A percentile compares a stretch with the other conserved stretches of the same genome.
Conservation (phyloP, 1,139 yeast genomes). For the Taphrina populina region DNA sequence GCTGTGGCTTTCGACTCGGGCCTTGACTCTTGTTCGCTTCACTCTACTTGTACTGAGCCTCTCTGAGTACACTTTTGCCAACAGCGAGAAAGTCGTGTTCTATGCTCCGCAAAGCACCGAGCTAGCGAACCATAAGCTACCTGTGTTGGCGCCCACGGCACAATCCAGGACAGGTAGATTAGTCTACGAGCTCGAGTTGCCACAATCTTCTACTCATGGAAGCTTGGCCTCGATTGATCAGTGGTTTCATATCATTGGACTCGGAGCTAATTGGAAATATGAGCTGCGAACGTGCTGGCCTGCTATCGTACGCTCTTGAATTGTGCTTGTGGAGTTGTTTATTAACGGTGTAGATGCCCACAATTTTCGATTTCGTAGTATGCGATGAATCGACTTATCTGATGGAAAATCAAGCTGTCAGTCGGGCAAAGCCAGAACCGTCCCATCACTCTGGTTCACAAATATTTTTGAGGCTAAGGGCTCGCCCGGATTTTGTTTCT, state of each 20-base stretch:
- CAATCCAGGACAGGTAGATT: conserved; percentile 8
- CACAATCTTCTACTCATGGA: not conserved
- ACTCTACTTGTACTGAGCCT: too few species aligned
- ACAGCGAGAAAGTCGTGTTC: conserved; percentile 24
- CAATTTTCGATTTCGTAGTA: conserved; percentile 1
- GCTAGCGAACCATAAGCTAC: not conserved
- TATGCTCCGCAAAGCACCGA: conserved; percentile 1
- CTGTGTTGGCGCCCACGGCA: not conserved
- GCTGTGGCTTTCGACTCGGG: too few species aligned
- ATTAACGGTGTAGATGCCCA: conserved; percentile 14
- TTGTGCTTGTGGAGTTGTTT: too few species aligned
- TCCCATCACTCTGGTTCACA: too few species aligned
- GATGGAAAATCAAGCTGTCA: too few species aligned
- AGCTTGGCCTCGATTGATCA: conserved; percentile 15
- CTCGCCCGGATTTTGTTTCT: conserved; percentile 14
- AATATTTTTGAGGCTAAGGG: conserved; percentile 12
- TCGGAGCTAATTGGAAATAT: conserved; percentile 9
- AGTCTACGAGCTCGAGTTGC: not conserved
- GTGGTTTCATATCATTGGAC: not conserved
- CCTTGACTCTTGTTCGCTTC: too few species aligned
- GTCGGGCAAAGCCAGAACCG: too few species aligned
- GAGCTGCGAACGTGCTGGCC: conserved; percentile 31
- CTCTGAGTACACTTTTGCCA: too few species aligned
- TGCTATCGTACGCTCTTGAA: conserved; percentile 7
- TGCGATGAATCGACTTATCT: not conserved